These are phyloP conservation scores for Penicillium sp. DNA, from an alignment of 2,329 filamentous ascomycete species.

Conservation along the genomic window DNA sequence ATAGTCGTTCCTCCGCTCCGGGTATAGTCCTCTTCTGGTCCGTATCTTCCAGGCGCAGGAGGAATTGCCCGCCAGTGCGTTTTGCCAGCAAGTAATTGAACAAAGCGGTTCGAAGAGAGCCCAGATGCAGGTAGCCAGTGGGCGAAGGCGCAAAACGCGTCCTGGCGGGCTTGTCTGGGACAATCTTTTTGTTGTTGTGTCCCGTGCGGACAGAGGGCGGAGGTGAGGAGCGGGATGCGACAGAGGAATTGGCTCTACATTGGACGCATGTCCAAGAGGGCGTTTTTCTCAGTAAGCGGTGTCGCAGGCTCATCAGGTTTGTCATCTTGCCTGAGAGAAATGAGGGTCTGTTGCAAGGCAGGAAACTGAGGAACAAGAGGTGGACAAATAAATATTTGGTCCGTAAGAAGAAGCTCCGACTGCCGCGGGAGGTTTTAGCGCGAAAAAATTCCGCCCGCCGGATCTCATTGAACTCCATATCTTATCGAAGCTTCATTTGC, in stretches of 20 bases:
- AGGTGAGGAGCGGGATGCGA: conserved; percentile 18
- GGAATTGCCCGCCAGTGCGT: conserved; percentile 81
- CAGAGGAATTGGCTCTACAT: conserved; percentile 32
- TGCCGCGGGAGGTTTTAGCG: conserved; percentile 1
- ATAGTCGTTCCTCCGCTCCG: conserved; percentile 74
- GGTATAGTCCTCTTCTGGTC: conserved; percentile 82
- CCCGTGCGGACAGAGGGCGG: conserved; percentile 20
- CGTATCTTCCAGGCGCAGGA: conserved; percentile 91
- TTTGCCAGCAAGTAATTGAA: conserved; percentile 92
- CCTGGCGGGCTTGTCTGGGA: conserved; percentile 57
- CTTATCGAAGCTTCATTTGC: conserved; percentile 6
- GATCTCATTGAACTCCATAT: neutral
- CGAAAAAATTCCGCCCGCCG: conserved; percentile 9
- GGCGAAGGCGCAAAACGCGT: conserved; percentile 94
- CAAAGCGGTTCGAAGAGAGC: conserved; percentile 86
- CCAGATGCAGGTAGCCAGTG: conserved; percentile 88
- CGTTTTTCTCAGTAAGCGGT: conserved; percentile 1
- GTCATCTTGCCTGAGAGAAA: neutral
- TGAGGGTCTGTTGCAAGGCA: neutral
- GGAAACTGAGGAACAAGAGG: neutral
- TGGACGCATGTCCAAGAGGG: conserved; percentile 35
- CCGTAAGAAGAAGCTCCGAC: neutral
- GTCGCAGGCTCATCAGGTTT: conserved; percentile 4
- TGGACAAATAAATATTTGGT: neutral
- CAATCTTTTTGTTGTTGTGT: conserved; percentile 29